Evolutionary conservation across 2,329 filamentous ascomycete genomes (phyloP), one percentile per base, ranked within the genome.

Genomic region (Escovopsis sp.): DNA sequence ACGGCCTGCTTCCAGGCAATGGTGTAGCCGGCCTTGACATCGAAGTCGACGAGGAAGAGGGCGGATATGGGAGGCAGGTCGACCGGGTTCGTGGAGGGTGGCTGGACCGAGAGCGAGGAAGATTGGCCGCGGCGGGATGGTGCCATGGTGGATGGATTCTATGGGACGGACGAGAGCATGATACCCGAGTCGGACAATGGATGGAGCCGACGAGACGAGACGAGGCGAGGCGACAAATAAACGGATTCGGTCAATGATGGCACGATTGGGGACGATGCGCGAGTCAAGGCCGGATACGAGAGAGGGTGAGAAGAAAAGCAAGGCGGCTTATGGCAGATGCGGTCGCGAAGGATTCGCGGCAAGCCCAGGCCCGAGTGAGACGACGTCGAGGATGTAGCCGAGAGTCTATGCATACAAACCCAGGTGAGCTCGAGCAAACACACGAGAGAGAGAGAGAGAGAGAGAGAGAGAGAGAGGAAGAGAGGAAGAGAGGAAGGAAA

Each of bases 11-110:
- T 86, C 91, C 91, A 96, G 31, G 78, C 76, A 56, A 96, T 82
- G 37, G 86, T 94, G 62, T 81, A 94, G 67, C 87, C 87, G 54
- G 86, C 81, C 61, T 88, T 91, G 64, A 89, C 82, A 62, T 94
- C 87, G 65, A 94, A 94, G 56, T 84, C 78, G 62, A 94, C 89
- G 47, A 94, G 71, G 61, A 94, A 94, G 31, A 93, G 71, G 29
- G 86, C 86, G 33, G 81, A 80, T 54, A 89, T 54, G 39, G 58
- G 53, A 48, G 61, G 55, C 43, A 56, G 51, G 46, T 56, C 50
- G 52, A 52, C 44, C 41, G 57, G 43, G 45, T 57, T 49, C 48
- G 50, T 50, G 38, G 52, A 57, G 15, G 42, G 48, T 36, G 41
- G 43, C 36, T 33, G 44, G 39, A 64, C 58, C 29, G 64, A 63